A percentile compares a stretch with the other conserved stretches of the same genome.
Evolutionary conservation across 2,329 filamentous ascomycete genomes (phyloP).

Genomic region (Exophiala mesophila): DNA sequence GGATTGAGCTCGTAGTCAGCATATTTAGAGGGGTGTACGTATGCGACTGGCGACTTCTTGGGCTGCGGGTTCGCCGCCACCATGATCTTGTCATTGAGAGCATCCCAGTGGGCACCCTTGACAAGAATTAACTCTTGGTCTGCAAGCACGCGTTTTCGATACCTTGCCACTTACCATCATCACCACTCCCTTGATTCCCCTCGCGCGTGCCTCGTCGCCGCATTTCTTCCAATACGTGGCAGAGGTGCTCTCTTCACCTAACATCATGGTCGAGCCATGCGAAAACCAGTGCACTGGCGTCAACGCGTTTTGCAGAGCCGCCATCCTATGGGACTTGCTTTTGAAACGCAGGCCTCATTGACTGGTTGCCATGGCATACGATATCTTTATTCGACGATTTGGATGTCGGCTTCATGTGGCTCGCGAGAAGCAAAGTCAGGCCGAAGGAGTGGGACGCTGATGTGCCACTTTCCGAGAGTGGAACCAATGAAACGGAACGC

Average conservation of each 20-base stretch:
- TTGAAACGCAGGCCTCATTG: no score
- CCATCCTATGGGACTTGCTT: no score
- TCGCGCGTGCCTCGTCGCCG: conserved; percentile 57
- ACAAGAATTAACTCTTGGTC: background rate
- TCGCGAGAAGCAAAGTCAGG: no score
- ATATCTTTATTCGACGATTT: no score
- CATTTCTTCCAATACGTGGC: conserved; percentile 62
- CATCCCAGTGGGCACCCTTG: no score
- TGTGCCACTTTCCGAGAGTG: no score
- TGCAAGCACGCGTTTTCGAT: background rate
- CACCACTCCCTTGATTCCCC: conserved; percentile 57
- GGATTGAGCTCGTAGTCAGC: conserved; percentile 56
- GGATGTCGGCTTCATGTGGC: no score
- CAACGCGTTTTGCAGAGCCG: no score
- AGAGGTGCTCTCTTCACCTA: conserved; percentile 58
- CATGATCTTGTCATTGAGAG: conserved; percentile 56
- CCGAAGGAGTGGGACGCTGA: no score
- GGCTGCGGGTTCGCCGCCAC: conserved; percentile 58
- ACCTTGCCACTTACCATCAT: conserved; percentile 57
- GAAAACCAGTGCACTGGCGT: conserved; percentile 65
- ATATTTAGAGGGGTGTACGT: conserved; percentile 63
- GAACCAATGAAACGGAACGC: no score
- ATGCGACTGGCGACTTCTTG: conserved; percentile 59
- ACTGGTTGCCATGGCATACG: no score
- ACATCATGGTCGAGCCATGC: conserved; percentile 68